Evolutionary conservation across 2,329 filamentous ascomycete species (phyloP), one percentile per base, ranked within the genome.

Genomic region (Aspergillus clavatus): DNA sequence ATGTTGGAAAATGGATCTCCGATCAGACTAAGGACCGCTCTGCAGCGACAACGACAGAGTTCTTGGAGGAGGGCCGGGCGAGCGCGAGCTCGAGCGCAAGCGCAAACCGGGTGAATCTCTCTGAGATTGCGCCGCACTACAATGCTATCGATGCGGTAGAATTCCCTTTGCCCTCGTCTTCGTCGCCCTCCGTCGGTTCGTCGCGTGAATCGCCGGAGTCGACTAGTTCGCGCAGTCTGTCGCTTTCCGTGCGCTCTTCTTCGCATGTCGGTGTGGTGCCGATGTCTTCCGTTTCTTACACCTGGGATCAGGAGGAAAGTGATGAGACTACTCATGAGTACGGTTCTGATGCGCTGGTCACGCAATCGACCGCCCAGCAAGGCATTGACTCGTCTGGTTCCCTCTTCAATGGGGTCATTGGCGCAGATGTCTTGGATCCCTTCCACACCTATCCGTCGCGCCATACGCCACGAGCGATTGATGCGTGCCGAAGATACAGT

Each of bases 1-100:
- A 66, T 43, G 62, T 66, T 10, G 62, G 62, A n/a, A 54, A 57
- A 51, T 65, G 61, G 62, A 65, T 65, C 37, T 66, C 62, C 41
- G 59, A 61, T 16, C 62, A 66, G 42, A 63, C 61, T 24, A 65
- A 59, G 47, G 60, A 62, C 23, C 59, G 59, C 38, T 47, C 52
- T 8, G 37, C 45, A 7, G 52, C 38, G 33, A 35, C 45, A 7
- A 52, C 38, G 33, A 33, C 43, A 8, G 48, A 50, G 18, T 27
- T 43, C 5, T 45, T 50, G 21, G 45, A 49, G n/a, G n/a, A n/a
- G n/a, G n/a, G n/a, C n/a, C n/a, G n/a, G n/a, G n/a, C n/a, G n/a
- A n/a, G n/a, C n/a, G n/a, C n/a, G n/a, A n/a, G n/a, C n/a, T n/a
- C n/a, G n/a, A n/a, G n/a, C 5, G 11, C 31, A 10, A 18, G 18